These are phyloP conservation scores for Trichoderma erinaceum DNA, from an alignment of 495 filamentous ascomycete genomes.

Conservation along the genomic window DNA sequence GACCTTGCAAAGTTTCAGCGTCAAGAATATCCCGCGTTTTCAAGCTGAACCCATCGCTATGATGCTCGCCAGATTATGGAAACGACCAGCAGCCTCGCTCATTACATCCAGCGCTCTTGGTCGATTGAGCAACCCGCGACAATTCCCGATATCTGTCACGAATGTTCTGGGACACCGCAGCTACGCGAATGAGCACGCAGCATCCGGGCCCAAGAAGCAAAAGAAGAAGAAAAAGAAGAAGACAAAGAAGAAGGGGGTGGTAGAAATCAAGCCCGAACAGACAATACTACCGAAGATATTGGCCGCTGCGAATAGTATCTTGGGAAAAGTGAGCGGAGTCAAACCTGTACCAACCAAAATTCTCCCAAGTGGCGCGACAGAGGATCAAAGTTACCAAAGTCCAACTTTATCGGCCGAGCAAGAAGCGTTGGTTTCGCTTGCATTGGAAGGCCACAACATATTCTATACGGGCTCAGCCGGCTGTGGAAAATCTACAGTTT, in stretches of 20 bases:
- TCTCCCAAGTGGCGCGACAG: background rate
- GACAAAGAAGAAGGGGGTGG: too few relatives aligned
- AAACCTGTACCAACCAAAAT: background rate
- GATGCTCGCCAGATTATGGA: background rate
- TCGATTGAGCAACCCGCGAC: background rate
- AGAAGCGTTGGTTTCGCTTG: slow-evolving; percentile 40
- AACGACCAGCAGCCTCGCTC: background rate
- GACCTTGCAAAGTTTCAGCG: background rate
- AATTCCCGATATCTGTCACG: too few relatives aligned
- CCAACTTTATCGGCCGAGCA: slow-evolving; percentile 33
- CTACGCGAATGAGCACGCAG: too few relatives aligned
- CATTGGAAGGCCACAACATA: slow-evolving; percentile 45
- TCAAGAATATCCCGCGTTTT: background rate
- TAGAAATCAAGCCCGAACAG: too few relatives aligned
- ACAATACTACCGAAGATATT: too few relatives aligned
- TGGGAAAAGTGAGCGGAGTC: background rate
- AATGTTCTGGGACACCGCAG: too few relatives aligned
- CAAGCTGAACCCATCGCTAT: background rate
- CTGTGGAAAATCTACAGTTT: slow-evolving; percentile 53
- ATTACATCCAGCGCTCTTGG: background rate
- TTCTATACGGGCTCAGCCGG: slow-evolving; percentile 60
- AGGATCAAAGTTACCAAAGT: background rate
- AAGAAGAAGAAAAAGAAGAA: too few relatives aligned
- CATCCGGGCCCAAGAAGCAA: too few relatives aligned
- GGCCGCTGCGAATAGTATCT: too few relatives aligned